Percentiles rank a stretch among this genome's conserved stretches.
Conservation (phyloP, 352 stramenopile genomes). For the Phytophthora idaei region DNA sequence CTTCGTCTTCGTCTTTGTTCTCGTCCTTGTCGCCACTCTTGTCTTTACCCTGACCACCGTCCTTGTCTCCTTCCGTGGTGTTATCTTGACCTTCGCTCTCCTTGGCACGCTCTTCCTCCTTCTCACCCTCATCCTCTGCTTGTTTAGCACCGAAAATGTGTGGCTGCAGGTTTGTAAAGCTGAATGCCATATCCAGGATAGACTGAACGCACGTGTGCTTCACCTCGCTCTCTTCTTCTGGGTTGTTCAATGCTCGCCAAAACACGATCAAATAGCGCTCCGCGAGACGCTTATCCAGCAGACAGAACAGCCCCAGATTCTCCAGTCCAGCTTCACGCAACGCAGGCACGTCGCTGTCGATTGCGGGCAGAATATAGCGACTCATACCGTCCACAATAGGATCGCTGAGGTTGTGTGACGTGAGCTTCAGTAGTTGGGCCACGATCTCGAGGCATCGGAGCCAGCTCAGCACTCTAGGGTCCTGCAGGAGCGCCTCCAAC, state of each 20-base stretch:
- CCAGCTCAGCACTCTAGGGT: conserved; percentile 71
- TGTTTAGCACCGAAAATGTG: conserved; percentile 46
- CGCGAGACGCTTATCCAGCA: conserved; percentile 74
- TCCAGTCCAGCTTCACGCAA: conserved; percentile 77
- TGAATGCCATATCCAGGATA: conserved; percentile 74
- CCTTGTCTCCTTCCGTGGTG: conserved; percentile 14
- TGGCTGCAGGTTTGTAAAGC: conserved; percentile 61
- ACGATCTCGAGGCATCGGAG: conserved; percentile 79
- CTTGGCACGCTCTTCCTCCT: conserved; percentile 11
- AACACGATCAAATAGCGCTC: conserved; percentile 79
- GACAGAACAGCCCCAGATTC: conserved; percentile 70
- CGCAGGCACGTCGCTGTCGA: conserved; percentile 78
- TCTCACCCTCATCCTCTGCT: conserved; percentile 15
- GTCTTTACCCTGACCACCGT: conserved; percentile 4
- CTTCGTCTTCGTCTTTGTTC: conserved; percentile 28
- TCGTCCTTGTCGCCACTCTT: conserved; percentile 20
- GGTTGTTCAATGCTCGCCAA: conserved; percentile 79
- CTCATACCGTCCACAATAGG: conserved; percentile 69
- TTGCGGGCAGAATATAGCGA: conserved; percentile 76
- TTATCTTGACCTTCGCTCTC: conserved; percentile 3
- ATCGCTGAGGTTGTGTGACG: conserved; percentile 68
- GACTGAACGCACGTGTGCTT: conserved; percentile 80
- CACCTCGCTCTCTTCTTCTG: conserved; percentile 77
- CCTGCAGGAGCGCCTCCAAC: conserved; percentile 70
- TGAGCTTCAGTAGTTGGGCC: conserved; percentile 75